Evolutionary conservation across 805 yeast species (phyloP), one percentile per base, ranked within the genome.

Genomic region (Kluyveromyces nonfermentans): DNA sequence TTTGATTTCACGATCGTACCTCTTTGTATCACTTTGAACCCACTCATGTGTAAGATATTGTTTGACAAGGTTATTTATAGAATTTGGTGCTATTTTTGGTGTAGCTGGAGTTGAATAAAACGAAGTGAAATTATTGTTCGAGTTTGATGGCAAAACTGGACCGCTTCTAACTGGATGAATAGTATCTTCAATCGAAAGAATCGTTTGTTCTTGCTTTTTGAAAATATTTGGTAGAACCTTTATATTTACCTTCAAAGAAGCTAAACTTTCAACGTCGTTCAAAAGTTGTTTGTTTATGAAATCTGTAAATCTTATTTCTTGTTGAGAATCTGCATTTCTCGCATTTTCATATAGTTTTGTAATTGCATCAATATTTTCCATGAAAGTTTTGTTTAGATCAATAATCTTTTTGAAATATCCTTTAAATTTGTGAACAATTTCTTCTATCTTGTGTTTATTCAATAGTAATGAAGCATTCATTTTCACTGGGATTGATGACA

Each of bases 401-500:
- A 40, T 41, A 6, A 52, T 49, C 25, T 47, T 47, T 7, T 38
- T 36, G 14, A 46, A 34, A 38, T 47, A 53, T 2, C 40, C 45
- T 9, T 43, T 21, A 18, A 65, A 68, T 15, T 48, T 53, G 18
- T 35, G 18, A 35, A 55, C 57, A 14, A 67, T 43, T 14, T 46
- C 42, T 2, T 48, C 43, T 30, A 63, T 35, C 35, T 52, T 57
- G 1, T 52, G 52, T 16, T 53, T 41, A 35, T 57, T 53, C 32
- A 56, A 33, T 17, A 67, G 48, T 21, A 64, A 42, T 39, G 60
- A 64, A 0, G 64, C 48, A 16, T 67, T 63, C n/a, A 72, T 46
- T 41, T 64, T 64, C 15, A 72, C 54, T 15, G 77, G 76, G 35
- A 72, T 68, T 1, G 71, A 60, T 19, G 57, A 50, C 7, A 53